Conservation (phyloP, 129 eudicot genomes). For the Lonicera japonica region DNA sequence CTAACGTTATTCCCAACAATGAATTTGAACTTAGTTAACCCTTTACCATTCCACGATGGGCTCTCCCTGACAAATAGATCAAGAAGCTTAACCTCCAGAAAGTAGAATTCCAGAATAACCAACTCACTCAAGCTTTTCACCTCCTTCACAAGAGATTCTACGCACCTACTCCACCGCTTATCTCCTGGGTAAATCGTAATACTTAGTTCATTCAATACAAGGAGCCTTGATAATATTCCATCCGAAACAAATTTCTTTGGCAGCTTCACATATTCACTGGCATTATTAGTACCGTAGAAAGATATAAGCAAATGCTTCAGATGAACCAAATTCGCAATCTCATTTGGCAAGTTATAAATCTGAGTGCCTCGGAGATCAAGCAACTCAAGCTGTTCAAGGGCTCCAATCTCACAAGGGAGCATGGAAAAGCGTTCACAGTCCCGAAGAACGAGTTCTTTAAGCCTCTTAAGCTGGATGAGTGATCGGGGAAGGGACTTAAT, state of each 20-base stretch:
- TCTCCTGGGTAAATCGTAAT: constrained; percentile 18
- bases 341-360: constrained; percentile 13
- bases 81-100: constrained; percentile 10
- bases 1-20: constrained; percentile 11
- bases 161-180: constrained; percentile 14
- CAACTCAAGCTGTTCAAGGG: constrained; percentile 11
- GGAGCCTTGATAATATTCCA: neutral
- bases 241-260: neutral
- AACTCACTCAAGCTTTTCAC: constrained; percentile 2
- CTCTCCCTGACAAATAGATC: constrained; percentile 4
- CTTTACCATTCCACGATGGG: constrained; percentile 6
- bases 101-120: constrained; percentile 11
- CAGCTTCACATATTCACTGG: constrained; percentile 1
- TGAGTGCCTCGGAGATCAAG: constrained; percentile 26
- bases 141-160: constrained; percentile 2
- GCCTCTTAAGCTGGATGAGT: constrained; percentile 8
- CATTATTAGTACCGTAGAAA: constrained; percentile 15
- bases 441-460: constrained; percentile 9
- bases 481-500: constrained; percentile 20
- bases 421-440: constrained; percentile 9
- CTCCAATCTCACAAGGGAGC: constrained; percentile 17
- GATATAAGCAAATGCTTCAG: constrained; percentile 12
- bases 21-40: constrained; percentile 8
- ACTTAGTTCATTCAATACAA: constrained; percentile 10
- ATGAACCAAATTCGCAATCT: neutral